Conservation (phyloP, 208 protist genomes). For the Leishmania mexicana region DNA sequence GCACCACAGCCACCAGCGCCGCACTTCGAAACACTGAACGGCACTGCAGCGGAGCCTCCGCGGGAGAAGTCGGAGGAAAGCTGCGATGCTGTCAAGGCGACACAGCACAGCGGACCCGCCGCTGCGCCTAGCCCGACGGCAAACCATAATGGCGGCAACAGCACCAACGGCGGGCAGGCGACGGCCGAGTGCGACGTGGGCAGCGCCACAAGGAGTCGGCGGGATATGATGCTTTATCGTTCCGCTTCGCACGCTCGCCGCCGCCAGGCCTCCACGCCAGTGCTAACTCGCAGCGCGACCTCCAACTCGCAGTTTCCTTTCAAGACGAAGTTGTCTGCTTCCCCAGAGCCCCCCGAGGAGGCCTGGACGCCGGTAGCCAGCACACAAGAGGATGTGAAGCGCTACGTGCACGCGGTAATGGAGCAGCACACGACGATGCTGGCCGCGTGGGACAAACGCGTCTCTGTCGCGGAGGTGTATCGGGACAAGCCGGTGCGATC, state of each 20-base stretch:
- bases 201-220: not conserved
- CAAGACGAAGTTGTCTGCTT: conserved; percentile 13
- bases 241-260: conserved; percentile 15
- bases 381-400: conserved; percentile 37
- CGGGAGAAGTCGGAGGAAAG: not conserved
- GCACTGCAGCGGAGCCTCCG: not conserved
- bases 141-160: not conserved
- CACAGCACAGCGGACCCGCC: not conserved
- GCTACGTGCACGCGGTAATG: conserved; percentile 31
- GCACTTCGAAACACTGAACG: not conserved
- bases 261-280: conserved; percentile 5
- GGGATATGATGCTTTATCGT: not conserved
- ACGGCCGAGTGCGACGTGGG: not conserved
- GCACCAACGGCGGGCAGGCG: conserved; percentile 1
- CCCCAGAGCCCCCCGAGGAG: conserved; percentile 2
- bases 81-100: not conserved
- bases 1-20: not conserved
- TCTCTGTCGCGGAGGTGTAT: conserved; percentile 39
- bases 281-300: not conserved
- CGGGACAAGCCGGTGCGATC: conserved; percentile 35
- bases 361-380: not conserved
- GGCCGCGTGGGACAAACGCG: conserved; percentile 32
- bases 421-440: conserved; percentile 28
- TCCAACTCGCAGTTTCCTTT: not conserved
- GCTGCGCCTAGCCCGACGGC: not conserved